Percentiles rank a stretch among this genome's conserved stretches.
These are phyloP conservation scores for Zea luxurians DNA, from an alignment of 176 grass and related monocot genomes.

Conservation along the genomic window DNA sequence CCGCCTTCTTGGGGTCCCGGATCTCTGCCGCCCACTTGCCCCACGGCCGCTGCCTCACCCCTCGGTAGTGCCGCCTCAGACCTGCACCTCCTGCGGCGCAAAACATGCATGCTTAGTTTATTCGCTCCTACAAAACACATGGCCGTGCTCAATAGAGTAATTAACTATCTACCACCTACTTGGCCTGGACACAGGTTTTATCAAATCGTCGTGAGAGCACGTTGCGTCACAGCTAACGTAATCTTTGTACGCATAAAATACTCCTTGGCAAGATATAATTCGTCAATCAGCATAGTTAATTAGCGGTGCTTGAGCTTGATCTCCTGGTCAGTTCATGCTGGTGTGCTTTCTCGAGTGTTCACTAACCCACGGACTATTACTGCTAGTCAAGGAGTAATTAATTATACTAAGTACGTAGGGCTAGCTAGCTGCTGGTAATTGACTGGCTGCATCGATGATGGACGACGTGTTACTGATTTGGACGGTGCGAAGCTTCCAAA, in stretches of 20 bases:
- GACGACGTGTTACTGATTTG: conserved; percentile 8
- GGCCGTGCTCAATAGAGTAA: background rate
- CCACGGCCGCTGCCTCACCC: conserved; percentile 67
- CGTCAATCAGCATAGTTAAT: conserved; percentile 21
- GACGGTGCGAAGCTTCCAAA: conserved; percentile 47
- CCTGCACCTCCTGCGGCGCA: background rate
- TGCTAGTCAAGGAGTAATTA: background rate
- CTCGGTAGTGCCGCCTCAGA: conserved; percentile 57
- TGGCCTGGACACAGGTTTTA: background rate
- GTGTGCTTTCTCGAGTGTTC: conserved; percentile 16
- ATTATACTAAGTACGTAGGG: too few species aligned
- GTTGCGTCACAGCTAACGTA: conserved; percentile 37
- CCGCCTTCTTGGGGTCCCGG: conserved; percentile 64
- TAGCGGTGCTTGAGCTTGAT: conserved; percentile 35
- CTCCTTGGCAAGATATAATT: background rate
- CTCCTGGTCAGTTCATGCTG: background rate
- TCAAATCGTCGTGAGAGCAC: background rate
- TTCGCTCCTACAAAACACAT: background rate
- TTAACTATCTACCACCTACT: background rate
- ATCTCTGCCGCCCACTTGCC: conserved; percentile 77
- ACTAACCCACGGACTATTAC: background rate
- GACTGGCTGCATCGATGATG: background rate
- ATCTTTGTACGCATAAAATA: conserved; percentile 42
- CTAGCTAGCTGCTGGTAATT: background rate
- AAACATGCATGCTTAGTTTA: background rate